Conservation (phyloP, 192 early-diverging fungal species). For the Umbelopsis ramanniana region DNA sequence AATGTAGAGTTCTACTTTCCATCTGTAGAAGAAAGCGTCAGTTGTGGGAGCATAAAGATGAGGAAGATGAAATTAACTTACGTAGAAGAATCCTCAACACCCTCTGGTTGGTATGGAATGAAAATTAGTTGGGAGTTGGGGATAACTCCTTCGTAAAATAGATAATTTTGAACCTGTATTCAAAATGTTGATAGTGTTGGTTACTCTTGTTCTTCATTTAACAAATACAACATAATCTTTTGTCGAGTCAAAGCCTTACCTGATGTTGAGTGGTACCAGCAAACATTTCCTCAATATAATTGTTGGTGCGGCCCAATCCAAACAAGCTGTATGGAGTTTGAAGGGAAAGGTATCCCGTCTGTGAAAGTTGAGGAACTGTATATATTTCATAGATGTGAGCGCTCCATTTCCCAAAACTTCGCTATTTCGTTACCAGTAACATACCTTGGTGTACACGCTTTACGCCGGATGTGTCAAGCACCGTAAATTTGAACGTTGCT, state of each 20-base stretch:
- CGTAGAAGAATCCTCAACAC: conserved; percentile 47
- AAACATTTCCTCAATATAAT: conserved; percentile 94
- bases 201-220: neutral
- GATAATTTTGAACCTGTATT: conserved; percentile 52
- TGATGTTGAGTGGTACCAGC: conserved; percentile 76
- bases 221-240: no score
- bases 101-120: conserved; percentile 71
- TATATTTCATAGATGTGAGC: neutral
- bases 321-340: conserved; percentile 82
- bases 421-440: neutral
- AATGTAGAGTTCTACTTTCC: conserved; percentile 90
- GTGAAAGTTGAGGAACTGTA: conserved; percentile 76
- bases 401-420: conserved; percentile 16
- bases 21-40: conserved; percentile 47
- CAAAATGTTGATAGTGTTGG: neutral
- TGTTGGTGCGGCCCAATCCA: conserved; percentile 93
- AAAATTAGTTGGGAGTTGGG: conserved; percentile 93
- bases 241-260: conserved; percentile 22
- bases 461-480: conserved; percentile 77
- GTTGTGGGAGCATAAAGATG: neutral
- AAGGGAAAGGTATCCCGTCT: conserved; percentile 76
- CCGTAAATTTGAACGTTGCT: conserved; percentile 84
- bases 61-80: conserved; percentile 27
- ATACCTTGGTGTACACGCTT: conserved; percentile 77
- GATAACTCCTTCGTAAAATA: conserved; percentile 82